Base-by-base conservation (phyloP, 2,329 filamentous ascomycete species). In the Phialophora tarda region DNA sequence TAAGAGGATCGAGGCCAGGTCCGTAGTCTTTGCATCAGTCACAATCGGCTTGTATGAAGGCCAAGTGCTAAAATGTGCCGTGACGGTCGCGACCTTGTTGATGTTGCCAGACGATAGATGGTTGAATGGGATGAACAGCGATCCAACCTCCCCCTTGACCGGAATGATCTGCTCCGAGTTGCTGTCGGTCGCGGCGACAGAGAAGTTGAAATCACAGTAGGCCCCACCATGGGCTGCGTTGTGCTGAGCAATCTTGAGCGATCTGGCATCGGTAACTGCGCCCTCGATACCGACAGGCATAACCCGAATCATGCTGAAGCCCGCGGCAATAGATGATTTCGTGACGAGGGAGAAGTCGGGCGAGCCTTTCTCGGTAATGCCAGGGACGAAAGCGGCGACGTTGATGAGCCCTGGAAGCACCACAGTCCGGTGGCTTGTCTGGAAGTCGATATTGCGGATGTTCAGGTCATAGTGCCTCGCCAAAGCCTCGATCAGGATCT, bases 401-500 rank as follows among this genome's bases (percentile, higher is more conserved):
- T 93, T 93, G 79, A 93, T 86, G 64, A 93, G 80, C 1, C 91
- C 91, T 38, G 91, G 90, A 44, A 93, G 84, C 51, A 89, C 83
- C 54, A 92, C 81, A 3, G 89, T 91, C 71, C 88, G 86, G 77
- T 93, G 90, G 80, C 95, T 97, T 55, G 92, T 94, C 82, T 97
- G 93, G 80, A 90, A 96, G 80, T 99, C 95, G 64, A 93, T 88
- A 71, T 88, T 89, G 76, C 88, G 87, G 64, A 99, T 88, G 44
- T 91, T 88, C 62, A 99, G 85, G 72, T 93, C 89, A 76, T 92
- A 97, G 78, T 96, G 90, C 66, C 94, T 89, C 64, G 93, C 89
- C 71, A 99, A 91, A 24, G 94, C 95, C 81, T 99, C 95, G 61
- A 99, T 90, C 59, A 99, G 82, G 66, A 99, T 92, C 85, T 98